Conservation (phyloP, 495 filamentous ascomycete species). For the Neurospora tetraspora region DNA sequence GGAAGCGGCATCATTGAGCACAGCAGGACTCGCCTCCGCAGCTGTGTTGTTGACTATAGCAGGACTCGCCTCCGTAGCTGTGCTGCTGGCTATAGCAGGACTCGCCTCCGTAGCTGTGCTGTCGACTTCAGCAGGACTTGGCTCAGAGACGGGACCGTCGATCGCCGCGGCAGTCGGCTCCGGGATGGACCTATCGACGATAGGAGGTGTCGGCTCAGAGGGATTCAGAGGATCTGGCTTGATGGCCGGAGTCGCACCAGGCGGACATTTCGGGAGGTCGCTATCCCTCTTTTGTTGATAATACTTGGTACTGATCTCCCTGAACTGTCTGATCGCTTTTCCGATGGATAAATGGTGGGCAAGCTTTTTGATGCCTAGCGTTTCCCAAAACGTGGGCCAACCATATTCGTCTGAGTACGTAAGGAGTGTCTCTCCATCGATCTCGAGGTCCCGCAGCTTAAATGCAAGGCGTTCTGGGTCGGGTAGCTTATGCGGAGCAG, state of each 20-base stretch:
- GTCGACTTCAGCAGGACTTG: background rate
- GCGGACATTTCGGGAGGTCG: background rate
- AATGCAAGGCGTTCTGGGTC: conserved; percentile 40
- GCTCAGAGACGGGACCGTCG: background rate
- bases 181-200: background rate
- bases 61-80: background rate
- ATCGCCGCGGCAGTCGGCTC: background rate
- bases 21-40: background rate
- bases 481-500: conserved; percentile 31
- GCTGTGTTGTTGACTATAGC: too few species aligned
- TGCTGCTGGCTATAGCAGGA: background rate
- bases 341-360: conserved; percentile 26
- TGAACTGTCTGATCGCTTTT: conserved; percentile 20
- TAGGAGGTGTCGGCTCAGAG: background rate
- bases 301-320: conserved; percentile 22
- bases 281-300: background rate
- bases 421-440: conserved; percentile 55
- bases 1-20: background rate
- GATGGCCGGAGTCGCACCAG: background rate
- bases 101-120: background rate
- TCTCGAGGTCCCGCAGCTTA: conserved; percentile 44
- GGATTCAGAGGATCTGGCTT: background rate
- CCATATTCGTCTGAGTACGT: conserved; percentile 22
- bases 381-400: conserved; percentile 13
- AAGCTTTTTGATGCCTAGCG: conserved; percentile 22